These are phyloP conservation scores for Cystobasidiopsis lactophilus DNA, from an alignment of 768 basidiomycete genomes.

Conservation along the genomic window DNA sequence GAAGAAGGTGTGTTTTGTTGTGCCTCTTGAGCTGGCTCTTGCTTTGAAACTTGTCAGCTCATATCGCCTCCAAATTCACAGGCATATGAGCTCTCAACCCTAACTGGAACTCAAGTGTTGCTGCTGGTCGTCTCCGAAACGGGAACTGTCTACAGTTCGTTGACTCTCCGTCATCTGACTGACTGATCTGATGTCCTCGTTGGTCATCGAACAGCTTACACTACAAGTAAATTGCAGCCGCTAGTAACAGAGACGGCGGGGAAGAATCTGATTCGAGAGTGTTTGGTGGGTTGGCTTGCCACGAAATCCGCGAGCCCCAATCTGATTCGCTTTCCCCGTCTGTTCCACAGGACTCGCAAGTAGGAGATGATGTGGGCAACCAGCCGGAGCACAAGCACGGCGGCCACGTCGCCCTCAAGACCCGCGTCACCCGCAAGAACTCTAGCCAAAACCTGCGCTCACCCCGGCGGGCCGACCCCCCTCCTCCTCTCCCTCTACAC, in stretches of 20 bases:
- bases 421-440: neutral
- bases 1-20: constrained; percentile 56
- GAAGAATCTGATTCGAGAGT: constrained; percentile 8
- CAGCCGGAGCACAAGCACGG: neutral
- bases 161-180: neutral
- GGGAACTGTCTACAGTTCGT: constrained; percentile 63
- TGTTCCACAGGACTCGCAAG: neutral
- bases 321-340: no score
- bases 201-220: constrained; percentile 37
- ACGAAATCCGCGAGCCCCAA: no score
- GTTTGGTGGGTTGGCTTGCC: neutral
- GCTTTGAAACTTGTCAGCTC: neutral
- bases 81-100: constrained; percentile 95
- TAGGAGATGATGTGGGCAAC: neutral
- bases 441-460: no score
- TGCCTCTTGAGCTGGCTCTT: neutral
- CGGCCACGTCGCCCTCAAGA: neutral
- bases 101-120: constrained; percentile 92
- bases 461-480: no score
- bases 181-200: neutral
- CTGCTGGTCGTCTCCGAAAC: constrained; percentile 96
- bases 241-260: constrained; percentile 12
- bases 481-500: no score
- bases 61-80: no score
- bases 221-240: constrained; percentile 38